Conservation (phyloP, 2,329 filamentous ascomycete species). For the Ceratocystis colombiana region DNA sequence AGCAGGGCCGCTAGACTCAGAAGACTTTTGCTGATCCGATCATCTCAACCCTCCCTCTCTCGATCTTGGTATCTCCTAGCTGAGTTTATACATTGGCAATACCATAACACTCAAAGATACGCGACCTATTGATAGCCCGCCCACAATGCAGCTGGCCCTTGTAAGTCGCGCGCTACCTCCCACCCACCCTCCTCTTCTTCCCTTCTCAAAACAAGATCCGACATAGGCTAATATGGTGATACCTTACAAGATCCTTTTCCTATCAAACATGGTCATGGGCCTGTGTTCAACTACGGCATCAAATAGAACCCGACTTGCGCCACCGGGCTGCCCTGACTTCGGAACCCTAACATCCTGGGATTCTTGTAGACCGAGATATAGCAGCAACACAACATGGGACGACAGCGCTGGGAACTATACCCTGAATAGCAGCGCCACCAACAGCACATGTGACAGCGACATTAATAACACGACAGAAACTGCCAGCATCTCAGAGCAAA, state of each 20-base stretch:
- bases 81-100: not conserved
- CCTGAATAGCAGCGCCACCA: not conserved
- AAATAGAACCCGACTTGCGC: not conserved
- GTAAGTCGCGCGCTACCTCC: not conserved
- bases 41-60: not conserved
- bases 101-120: not conserved
- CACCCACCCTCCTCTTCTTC: not conserved
- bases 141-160: not conserved
- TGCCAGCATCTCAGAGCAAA: not conserved
- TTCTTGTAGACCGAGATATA: not conserved
- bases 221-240: conserved; percentile 1
- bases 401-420: not conserved
- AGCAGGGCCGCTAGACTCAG: not conserved
- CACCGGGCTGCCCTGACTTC: not conserved
- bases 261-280: not conserved
- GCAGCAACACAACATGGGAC: conserved; percentile 12
- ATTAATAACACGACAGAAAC: not conserved
- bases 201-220: not conserved
- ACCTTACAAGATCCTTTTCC: not conserved
- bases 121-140: not conserved
- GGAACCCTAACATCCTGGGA: not conserved
- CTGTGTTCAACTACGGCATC: not conserved
- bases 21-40: not conserved
- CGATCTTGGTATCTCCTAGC: not conserved
- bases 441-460: not conserved